Evolutionary conservation across 1,139 yeast species (phyloP).

Genomic region (Geotrichum restrictum): DNA sequence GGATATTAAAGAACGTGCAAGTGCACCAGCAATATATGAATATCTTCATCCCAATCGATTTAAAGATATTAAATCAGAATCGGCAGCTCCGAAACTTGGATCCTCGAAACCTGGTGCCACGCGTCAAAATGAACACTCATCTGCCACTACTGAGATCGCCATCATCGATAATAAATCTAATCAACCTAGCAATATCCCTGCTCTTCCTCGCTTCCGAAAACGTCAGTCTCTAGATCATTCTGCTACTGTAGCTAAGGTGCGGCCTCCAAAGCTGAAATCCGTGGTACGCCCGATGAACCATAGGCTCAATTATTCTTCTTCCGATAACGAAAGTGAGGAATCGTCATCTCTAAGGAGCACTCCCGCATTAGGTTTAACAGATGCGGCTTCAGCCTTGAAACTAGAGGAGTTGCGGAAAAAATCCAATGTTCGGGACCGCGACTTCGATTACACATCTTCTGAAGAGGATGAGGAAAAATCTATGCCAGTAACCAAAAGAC

Average conservation of each 20-base stretch:
- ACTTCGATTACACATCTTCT: slow-evolving; percentile 29
- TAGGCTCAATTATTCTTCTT: slow-evolving; percentile 54
- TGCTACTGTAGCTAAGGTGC: slow-evolving; percentile 21
- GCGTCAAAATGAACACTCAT: slow-evolving; percentile 24
- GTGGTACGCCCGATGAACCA: slow-evolving; percentile 63
- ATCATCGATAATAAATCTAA: slow-evolving; percentile 21
- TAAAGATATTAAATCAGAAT: slow-evolving; percentile 42
- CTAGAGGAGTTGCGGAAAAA: neutral
- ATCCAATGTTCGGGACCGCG: slow-evolving; percentile 9
- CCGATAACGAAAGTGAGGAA: slow-evolving; percentile 48
- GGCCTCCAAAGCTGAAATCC: slow-evolving; percentile 25
- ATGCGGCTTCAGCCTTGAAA: slow-evolving; percentile 23
- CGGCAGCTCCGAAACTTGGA: slow-evolving; percentile 11
- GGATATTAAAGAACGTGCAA: slow-evolving; percentile 70
- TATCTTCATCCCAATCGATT: slow-evolving; percentile 58
- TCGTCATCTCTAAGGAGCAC: slow-evolving; percentile 32
- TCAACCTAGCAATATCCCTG: slow-evolving; percentile 25
- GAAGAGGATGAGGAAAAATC: slow-evolving; percentile 26
- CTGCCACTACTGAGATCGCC: slow-evolving; percentile 30
- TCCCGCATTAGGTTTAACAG: slow-evolving; percentile 34
- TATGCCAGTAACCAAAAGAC: slow-evolving; percentile 1
- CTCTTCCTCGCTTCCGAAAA: slow-evolving; percentile 51
- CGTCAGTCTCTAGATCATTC: slow-evolving; percentile 29
- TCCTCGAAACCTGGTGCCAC: slow-evolving; percentile 23
- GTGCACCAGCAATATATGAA: slow-evolving; percentile 68